phyloP scores from a whole-genome alignment of 2,329 filamentous ascomycete species.

The Claviceps spartinae region DNA sequence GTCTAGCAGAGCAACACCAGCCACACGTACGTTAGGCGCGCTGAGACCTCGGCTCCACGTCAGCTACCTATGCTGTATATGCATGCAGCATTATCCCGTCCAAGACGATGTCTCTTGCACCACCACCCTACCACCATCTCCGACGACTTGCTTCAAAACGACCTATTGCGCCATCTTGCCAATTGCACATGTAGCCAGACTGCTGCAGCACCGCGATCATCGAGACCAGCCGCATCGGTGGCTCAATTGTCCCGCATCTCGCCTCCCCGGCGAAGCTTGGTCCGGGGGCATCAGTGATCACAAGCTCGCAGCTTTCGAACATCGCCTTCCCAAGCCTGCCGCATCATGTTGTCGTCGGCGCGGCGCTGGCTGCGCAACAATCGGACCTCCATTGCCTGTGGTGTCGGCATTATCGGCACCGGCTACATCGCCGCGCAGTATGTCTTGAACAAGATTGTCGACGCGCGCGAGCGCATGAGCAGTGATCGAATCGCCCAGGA shows the following conservation, averaged over 20 bases:
- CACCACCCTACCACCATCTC: too few relatives aligned
- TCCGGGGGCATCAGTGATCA: background rate
- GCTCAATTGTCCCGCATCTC: too few relatives aligned
- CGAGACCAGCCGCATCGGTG: too few relatives aligned
- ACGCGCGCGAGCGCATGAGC: slow-evolving; percentile 91
- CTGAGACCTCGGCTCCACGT: background rate
- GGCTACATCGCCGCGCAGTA: slow-evolving; percentile 91
- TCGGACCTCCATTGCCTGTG: slow-evolving; percentile 77
- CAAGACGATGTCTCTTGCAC: too few relatives aligned
- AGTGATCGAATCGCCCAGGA: slow-evolving; percentile 92
- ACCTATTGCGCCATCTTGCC: too few relatives aligned
- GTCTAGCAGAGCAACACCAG: too few relatives aligned
- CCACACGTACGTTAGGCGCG: background rate
- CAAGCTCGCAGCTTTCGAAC: background rate
- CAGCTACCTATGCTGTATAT: background rate
- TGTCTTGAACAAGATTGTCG: slow-evolving; percentile 78
- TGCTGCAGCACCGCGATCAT: too few relatives aligned
- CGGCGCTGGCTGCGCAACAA: slow-evolving; percentile 89
- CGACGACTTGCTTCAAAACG: too few relatives aligned
- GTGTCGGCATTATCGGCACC: slow-evolving; percentile 73
- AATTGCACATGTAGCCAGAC: too few relatives aligned
- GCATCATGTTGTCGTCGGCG: slow-evolving; percentile 51
- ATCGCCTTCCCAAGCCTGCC: too few relatives aligned
- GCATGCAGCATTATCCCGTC: too few relatives aligned
- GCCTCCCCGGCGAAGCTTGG: background rate